Evolutionary conservation across 2,329 filamentous ascomycete species (phyloP).

Genomic region (Neoarthrinium moseri): DNA sequence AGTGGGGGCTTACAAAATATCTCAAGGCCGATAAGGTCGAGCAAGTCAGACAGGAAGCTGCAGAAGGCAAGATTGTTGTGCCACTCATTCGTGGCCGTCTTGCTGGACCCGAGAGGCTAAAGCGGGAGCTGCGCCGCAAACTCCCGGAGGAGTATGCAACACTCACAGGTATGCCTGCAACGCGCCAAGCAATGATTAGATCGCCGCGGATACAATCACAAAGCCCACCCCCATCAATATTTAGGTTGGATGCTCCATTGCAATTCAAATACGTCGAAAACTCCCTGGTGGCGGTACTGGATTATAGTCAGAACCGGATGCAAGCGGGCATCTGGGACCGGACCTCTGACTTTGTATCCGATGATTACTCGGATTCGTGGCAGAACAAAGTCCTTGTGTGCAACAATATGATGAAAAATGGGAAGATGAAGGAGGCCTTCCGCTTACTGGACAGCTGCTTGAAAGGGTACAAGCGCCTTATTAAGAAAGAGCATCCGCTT

Average conservation of each 20-base stretch:
- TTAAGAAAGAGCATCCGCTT: slow-evolving; percentile 2
- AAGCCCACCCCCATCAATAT: too few relatives aligned
- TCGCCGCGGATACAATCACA: too few relatives aligned
- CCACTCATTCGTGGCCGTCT: slow-evolving; percentile 3
- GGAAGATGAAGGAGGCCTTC: slow-evolving; percentile 2
- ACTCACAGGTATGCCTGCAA: too few relatives aligned
- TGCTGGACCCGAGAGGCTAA: background rate
- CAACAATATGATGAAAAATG: background rate
- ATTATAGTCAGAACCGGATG: background rate
- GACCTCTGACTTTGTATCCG: background rate
- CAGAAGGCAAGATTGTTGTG: background rate
- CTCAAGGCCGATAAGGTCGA: slow-evolving; percentile 68
- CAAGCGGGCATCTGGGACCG: background rate
- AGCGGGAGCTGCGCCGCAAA: background rate
- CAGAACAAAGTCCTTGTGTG: background rate
- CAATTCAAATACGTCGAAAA: slow-evolving; percentile 2
- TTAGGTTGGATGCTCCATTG: background rate
- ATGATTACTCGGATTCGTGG: background rate
- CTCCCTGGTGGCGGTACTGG: background rate
- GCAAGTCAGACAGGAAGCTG: background rate
- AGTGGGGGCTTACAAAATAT: slow-evolving; percentile 3
- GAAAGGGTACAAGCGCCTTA: background rate
- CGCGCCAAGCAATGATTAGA: too few relatives aligned
- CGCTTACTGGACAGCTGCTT: slow-evolving; percentile 2
- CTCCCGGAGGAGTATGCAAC: background rate